These are phyloP conservation scores for Blastobotrys proliferans DNA, from an alignment of 1,139 yeast genomes.

Conservation along the genomic window DNA sequence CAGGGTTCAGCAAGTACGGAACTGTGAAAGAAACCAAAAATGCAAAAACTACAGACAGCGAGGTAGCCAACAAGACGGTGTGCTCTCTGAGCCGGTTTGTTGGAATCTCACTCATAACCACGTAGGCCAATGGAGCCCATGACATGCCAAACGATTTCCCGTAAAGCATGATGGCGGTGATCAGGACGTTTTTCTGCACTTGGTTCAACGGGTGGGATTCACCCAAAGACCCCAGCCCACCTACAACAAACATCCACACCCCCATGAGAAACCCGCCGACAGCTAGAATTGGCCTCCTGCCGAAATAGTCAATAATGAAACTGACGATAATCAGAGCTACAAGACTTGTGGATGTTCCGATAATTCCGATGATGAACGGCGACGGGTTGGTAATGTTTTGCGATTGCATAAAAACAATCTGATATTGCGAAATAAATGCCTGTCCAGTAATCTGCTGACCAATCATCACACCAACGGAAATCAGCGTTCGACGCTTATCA, in stretches of 20 bases:
- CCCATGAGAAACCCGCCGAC: conserved; percentile 15
- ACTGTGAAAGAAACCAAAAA: conserved; percentile 16
- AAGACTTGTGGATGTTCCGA: conserved; percentile 1
- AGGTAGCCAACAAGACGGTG: conserved; percentile 12
- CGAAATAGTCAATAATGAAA: conserved; percentile 13
- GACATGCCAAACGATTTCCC: conserved; percentile 10
- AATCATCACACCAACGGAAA: conserved; percentile 14
- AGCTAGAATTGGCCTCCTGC: conserved; percentile 14
- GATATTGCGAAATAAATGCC: conserved; percentile 13
- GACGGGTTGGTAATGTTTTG: conserved; percentile 13
- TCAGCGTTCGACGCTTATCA: conserved; percentile 10
- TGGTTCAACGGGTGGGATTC: no score
- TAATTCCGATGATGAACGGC: conserved; percentile 10
- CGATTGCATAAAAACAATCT: conserved; percentile 14
- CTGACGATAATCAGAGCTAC: neutral
- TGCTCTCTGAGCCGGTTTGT: conserved; percentile 15
- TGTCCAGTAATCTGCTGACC: conserved; percentile 18
- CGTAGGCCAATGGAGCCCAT: conserved; percentile 16
- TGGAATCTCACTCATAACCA: conserved; percentile 15
- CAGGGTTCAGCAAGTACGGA: conserved; percentile 15
- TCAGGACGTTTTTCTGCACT: conserved; percentile 7
- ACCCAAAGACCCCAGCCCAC: conserved; percentile 9
- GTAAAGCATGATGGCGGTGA: conserved; percentile 8
- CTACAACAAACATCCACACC: conserved; percentile 12
- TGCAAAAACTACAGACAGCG: conserved; percentile 12